Evolutionary conservation across 306 rosid species (phyloP), one percentile per base, ranked within the genome.

Genomic region (Lagenaria siceraria): DNA sequence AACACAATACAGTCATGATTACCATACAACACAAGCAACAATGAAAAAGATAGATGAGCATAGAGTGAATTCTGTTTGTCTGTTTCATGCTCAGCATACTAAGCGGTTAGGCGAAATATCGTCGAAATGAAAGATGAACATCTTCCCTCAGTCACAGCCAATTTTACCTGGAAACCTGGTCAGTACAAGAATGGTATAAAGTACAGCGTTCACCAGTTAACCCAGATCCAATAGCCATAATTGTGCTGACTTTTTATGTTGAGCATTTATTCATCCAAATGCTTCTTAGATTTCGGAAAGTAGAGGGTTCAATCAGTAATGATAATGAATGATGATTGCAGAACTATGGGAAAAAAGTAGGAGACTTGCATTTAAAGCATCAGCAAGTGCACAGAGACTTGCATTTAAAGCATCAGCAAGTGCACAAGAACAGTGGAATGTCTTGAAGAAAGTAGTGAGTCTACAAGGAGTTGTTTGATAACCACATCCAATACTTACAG

Each of bases 91-190:
- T 61, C 21, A 6, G 8, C n/a, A 6, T 21, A 71, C 40, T 59
- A 13, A 42, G 2, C 6, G 8, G 36, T 13, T 10, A 71, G 75
- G 36, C 55, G 10, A 42, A 2, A 21, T 35, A 42, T 38, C 6
- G 35, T 69, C 13, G 10, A 38, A 46, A 42, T 46, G 52, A 46
- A 19, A 68, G 74, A 54, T 21, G 15, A 40, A 2, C 10, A 24
- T 68, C 12, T 46, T 40, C 31, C 43, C 53, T 60, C 7, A 19
- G 27, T 38, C 51, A 49, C 75, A 40, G 55, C 55, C 76, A 70
- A 70, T 40, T 70, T 70, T 46, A 70, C 59, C 76, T 46, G 42
- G 1, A 48, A 71, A 71, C 76, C 48, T 71, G 56, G 76, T 46
- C 58, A 43, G 76, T 71, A 71, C 38, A 70, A 46, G 22, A 70